These are phyloP conservation scores for Apostasia shenzhenica DNA, from an alignment of 106 monocot species.

Conservation along the genomic window DNA sequence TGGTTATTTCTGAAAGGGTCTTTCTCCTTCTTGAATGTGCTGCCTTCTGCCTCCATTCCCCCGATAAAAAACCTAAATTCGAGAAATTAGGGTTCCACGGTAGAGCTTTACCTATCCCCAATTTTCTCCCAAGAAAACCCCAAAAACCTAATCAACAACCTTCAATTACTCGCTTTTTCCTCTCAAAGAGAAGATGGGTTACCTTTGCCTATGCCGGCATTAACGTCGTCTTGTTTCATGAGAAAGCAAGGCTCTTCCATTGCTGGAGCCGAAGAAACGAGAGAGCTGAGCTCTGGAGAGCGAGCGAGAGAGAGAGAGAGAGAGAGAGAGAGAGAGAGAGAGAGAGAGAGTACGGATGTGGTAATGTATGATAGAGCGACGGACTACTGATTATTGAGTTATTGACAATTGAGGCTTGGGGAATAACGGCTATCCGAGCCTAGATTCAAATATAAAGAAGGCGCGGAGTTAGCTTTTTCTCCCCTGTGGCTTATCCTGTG, in stretches of 20 bases:
- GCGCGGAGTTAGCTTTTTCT: no score
- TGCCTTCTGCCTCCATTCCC: constrained; percentile 16
- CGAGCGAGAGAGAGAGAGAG: neutral
- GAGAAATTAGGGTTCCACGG: neutral
- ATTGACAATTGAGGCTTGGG: neutral
- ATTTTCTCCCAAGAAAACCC: neutral
- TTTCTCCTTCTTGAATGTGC: constrained; percentile 17
- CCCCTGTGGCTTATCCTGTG: no score
- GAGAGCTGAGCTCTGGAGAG: neutral
- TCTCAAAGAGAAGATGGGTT: neutral
- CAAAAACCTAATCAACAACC: neutral
- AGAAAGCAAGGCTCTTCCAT: neutral
- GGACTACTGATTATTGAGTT: no score
- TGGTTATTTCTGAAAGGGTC: constrained; percentile 52
- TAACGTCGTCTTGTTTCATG: neutral
- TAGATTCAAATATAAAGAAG: neutral
- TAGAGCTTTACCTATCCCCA: neutral
- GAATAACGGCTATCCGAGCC: constrained; percentile 16
- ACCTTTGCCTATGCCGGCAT: neutral
- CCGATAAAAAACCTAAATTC: neutral
- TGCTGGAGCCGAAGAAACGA: neutral
- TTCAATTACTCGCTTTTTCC: neutral
- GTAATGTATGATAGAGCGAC: neutral
- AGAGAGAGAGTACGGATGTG: neutral
- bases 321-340: constrained; percentile 3